phyloP scores from a whole-genome alignment of 768 basidiomycete genomes.

The Basidioascus undulatus region DNA sequence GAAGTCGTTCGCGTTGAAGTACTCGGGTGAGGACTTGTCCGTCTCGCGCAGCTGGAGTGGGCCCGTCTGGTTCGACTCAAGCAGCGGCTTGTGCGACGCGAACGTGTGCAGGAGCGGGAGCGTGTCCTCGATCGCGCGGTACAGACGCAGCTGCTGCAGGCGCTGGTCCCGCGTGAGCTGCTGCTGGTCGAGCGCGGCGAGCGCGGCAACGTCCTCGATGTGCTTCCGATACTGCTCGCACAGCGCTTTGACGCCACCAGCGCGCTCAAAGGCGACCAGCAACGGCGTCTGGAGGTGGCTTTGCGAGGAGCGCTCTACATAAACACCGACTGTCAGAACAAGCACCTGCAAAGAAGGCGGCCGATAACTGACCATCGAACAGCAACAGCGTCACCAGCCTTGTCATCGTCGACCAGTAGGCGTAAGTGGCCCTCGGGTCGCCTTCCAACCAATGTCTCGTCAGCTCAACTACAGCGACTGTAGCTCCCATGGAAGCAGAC shows the following conservation, averaged over 20 bases:
- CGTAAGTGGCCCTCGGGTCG: conserved; percentile 24
- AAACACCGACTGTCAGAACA: background rate
- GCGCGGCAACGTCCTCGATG: no score
- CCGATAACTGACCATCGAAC: conserved; percentile 29
- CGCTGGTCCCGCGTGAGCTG: no score
- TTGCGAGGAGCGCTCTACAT: conserved; percentile 45
- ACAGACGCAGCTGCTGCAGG: no score
- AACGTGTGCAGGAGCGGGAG: conserved; percentile 52
- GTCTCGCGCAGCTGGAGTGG: conserved; percentile 47
- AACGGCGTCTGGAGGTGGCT: conserved; percentile 62
- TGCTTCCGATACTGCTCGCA: conserved; percentile 33
- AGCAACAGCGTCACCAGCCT: conserved; percentile 29
- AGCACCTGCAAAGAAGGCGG: background rate
- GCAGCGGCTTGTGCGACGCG: conserved; percentile 49
- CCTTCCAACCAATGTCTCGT: conserved; percentile 14
- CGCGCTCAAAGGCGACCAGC: conserved; percentile 43
- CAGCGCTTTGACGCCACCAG: conserved; percentile 45
- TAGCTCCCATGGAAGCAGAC: conserved; percentile 11
- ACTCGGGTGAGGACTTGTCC: conserved; percentile 28
- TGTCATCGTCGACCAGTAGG: conserved; percentile 32
- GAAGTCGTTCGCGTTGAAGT: conserved; percentile 69
- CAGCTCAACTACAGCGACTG: conserved; percentile 4
- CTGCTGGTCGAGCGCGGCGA: no score
- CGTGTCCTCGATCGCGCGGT: no score
- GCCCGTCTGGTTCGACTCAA: conserved; percentile 64